These are phyloP conservation scores for Venturia aucupariae DNA, from an alignment of 2,329 filamentous ascomycete species.

Conservation along the genomic window DNA sequence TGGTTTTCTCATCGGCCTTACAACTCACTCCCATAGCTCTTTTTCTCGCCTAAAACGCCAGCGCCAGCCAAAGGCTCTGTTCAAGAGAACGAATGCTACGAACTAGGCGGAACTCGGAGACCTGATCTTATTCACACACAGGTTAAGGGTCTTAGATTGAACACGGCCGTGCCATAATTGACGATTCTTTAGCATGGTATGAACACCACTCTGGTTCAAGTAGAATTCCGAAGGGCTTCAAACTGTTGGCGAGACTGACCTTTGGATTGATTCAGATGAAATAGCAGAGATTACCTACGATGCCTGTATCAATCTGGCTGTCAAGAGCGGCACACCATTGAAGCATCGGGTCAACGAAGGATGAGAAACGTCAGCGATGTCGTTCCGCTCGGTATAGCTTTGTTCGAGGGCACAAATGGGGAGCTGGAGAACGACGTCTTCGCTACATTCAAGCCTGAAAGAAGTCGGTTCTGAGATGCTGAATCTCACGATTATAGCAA, in stretches of 20 bases:
- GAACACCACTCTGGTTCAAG: slow-evolving; percentile 49
- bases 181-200: slow-evolving; percentile 34
- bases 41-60: slow-evolving; percentile 24
- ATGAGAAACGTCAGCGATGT: slow-evolving; percentile 6
- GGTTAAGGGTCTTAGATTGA: slow-evolving; percentile 46
- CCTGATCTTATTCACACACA: slow-evolving; percentile 25
- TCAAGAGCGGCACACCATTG: slow-evolving; percentile 12
- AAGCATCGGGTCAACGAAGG: slow-evolving; percentile 10
- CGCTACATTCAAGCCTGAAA: slow-evolving; percentile 48
- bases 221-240: slow-evolving; percentile 52
- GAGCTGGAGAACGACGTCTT: slow-evolving; percentile 22
- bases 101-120: slow-evolving; percentile 25
- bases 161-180: too few relatives aligned
- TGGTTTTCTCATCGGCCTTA: slow-evolving; percentile 39
- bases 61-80: slow-evolving; percentile 29
- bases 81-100: slow-evolving; percentile 35
- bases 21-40: slow-evolving; percentile 39
- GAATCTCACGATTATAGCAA: neutral
- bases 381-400: slow-evolving; percentile 9
- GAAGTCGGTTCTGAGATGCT: neutral
- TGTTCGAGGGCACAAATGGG: slow-evolving; percentile 26
- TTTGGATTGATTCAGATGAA: slow-evolving; percentile 15
- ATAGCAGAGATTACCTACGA: slow-evolving; percentile 13
- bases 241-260: slow-evolving; percentile 37
- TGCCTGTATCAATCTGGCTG: neutral